Evolutionary conservation across 352 stramenopile species (phyloP).

Genomic region (Phytophthora macrochlamydospora): DNA sequence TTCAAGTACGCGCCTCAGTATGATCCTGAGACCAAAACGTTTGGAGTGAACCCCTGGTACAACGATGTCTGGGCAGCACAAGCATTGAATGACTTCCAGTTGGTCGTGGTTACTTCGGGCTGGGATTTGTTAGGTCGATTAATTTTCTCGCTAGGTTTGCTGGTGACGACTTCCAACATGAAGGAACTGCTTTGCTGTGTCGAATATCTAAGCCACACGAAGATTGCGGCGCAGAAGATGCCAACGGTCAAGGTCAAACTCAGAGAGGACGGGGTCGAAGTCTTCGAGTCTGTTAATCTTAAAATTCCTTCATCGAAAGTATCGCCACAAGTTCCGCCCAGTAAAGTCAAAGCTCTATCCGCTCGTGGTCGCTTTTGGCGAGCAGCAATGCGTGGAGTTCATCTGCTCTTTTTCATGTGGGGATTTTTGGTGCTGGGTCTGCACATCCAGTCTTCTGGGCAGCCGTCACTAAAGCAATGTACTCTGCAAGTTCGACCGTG

Average conservation of each 20-base stretch:
- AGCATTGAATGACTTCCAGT: constrained; percentile 19
- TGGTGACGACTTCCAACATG: constrained; percentile 16
- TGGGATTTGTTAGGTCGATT: constrained; percentile 14
- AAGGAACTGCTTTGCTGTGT: constrained; percentile 1
- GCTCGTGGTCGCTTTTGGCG: background rate
- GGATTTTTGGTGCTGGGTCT: constrained; percentile 22
- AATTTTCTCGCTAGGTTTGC: constrained; percentile 20
- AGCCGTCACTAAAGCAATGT: constrained; percentile 18
- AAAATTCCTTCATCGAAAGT: background rate
- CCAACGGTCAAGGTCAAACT: background rate
- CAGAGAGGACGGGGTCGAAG: constrained; percentile 4
- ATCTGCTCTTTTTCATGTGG: constrained; percentile 10
- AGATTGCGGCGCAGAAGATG: background rate
- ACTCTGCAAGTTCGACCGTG: constrained; percentile 32
- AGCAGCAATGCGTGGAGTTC: background rate
- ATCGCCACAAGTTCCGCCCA: too few species aligned
- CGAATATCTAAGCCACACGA: too few species aligned
- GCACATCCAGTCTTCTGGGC: constrained; percentile 27
- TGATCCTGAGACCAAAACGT: constrained; percentile 6
- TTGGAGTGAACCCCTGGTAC: constrained; percentile 16
- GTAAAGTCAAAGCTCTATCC: constrained; percentile 1
- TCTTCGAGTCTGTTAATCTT: constrained; percentile 1
- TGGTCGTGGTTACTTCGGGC: constrained; percentile 26
- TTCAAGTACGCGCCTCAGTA: constrained; percentile 13
- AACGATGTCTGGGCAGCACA: constrained; percentile 13